Percentiles rank a stretch among this genome's conserved stretches.
phyloP scores from a whole-genome alignment of 2,329 filamentous ascomycete species.

The Orbilia ellipsospora region DNA sequence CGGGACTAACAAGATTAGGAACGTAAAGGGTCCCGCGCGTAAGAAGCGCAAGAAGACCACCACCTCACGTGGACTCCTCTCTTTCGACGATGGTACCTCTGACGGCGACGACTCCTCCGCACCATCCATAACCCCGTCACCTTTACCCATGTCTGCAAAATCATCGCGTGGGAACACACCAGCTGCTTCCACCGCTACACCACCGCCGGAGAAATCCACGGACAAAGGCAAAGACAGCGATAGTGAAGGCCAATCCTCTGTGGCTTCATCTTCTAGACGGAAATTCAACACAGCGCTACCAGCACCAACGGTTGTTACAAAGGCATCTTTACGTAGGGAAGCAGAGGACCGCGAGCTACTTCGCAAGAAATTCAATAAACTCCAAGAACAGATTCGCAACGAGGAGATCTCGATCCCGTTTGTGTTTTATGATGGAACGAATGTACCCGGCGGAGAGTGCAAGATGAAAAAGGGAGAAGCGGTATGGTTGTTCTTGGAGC shows the following conservation, averaged over 20 bases:
- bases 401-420: slow-evolving; percentile 93
- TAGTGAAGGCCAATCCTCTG: slow-evolving; percentile 26
- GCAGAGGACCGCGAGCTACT: slow-evolving; percentile 79
- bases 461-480: slow-evolving; percentile 92
- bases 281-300: slow-evolving; percentile 67
- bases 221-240: slow-evolving; percentile 58
- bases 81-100: slow-evolving; percentile 40
- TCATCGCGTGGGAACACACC: slow-evolving; percentile 46
- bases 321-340: slow-evolving; percentile 79
- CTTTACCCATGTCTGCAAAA: slow-evolving; percentile 40
- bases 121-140: slow-evolving; percentile 48
- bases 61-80: slow-evolving; percentile 48
- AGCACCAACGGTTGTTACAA: slow-evolving; percentile 80
- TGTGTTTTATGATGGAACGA: slow-evolving; percentile 95
- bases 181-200: slow-evolving; percentile 25
- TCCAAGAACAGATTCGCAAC: slow-evolving; percentile 87
- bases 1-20: slow-evolving; percentile 55
- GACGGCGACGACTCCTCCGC: slow-evolving; percentile 37
- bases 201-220: slow-evolving; percentile 28
- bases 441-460: slow-evolving; percentile 78
- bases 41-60: slow-evolving; percentile 55
- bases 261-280: slow-evolving; percentile 12
- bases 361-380: slow-evolving; percentile 80
- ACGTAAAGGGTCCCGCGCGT: slow-evolving; percentile 51
- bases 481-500: slow-evolving; percentile 90